A percentile compares a stretch with the other conserved stretches of the same genome.
phyloP scores from a whole-genome alignment of 495 filamentous ascomycete species.

The Aspergillus cavernicola region DNA sequence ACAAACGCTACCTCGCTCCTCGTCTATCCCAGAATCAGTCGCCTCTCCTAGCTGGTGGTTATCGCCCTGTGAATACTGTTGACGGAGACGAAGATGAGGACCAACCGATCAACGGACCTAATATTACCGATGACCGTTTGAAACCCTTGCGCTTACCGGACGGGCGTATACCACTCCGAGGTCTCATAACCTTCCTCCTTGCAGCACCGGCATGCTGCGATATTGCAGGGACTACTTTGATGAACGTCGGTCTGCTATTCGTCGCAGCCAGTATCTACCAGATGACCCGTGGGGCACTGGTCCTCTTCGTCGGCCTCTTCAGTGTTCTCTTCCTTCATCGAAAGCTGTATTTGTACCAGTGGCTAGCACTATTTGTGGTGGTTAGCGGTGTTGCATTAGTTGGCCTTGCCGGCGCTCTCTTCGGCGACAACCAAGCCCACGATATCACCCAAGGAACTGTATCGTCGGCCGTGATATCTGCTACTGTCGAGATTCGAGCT shows the following conservation, averaged over 20 bases:
- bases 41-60: slow-evolving; percentile 54
- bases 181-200: slow-evolving; percentile 71
- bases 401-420: slow-evolving; percentile 81
- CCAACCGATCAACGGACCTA: slow-evolving; percentile 24
- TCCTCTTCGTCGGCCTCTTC: slow-evolving; percentile 93
- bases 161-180: slow-evolving; percentile 56
- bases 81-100: slow-evolving; percentile 46
- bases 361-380: slow-evolving; percentile 81
- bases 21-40: slow-evolving; percentile 31
- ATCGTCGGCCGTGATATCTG: slow-evolving; percentile 21
- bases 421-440: slow-evolving; percentile 56
- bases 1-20: slow-evolving; percentile 51
- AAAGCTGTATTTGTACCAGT: slow-evolving; percentile 77
- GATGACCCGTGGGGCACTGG: slow-evolving; percentile 93
- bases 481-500: slow-evolving; percentile 24
- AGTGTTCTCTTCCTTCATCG: slow-evolving; percentile 85
- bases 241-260: slow-evolving; percentile 93
- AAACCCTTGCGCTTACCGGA: slow-evolving; percentile 48
- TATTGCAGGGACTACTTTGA: slow-evolving; percentile 89
- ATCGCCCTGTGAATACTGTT: slow-evolving; percentile 55
- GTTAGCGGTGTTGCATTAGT: slow-evolving; percentile 86
- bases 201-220: slow-evolving; percentile 89
- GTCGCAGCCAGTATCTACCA: slow-evolving; percentile 96
- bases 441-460: slow-evolving; percentile 33
- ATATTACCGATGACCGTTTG: slow-evolving; percentile 40